Conservation (phyloP, 2,329 filamentous ascomycete species). For the Metarhizium brunneum region DNA sequence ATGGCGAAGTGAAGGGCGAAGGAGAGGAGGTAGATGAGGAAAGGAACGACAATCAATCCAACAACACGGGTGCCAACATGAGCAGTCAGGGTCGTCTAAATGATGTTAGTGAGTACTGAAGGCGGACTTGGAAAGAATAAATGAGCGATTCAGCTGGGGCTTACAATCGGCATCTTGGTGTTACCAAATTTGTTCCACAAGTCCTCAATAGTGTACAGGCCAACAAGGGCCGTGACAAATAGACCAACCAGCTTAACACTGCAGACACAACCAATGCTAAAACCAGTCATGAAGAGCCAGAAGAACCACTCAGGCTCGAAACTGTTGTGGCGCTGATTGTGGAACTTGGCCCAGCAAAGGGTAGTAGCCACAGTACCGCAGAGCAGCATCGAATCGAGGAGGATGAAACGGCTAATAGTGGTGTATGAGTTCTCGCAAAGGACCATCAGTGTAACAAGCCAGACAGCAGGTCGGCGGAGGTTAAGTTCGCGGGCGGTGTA, state of each 20-base stretch:
- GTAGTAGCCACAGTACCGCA: constrained; percentile 98
- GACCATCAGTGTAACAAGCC: constrained; percentile 94
- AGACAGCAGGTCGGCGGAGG: constrained; percentile 77
- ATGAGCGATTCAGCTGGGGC: constrained; percentile 15
- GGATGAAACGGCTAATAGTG: constrained; percentile 95
- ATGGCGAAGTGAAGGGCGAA: constrained; percentile 94
- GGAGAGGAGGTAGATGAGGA: constrained; percentile 89
- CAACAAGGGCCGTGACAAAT: constrained; percentile 90
- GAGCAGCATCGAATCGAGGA: constrained; percentile 96
- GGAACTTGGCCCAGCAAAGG: constrained; percentile 95
- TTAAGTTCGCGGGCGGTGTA: constrained; percentile 88
- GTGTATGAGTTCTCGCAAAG: constrained; percentile 99
- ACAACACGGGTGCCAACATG: constrained; percentile 75
- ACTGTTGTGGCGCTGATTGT: constrained; percentile 73
- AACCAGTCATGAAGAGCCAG: constrained; percentile 86
- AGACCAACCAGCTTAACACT: constrained; percentile 98
- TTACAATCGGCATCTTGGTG: constrained; percentile 75
- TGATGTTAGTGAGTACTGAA: not conserved
- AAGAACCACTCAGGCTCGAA: constrained; percentile 90
- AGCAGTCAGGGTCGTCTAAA: constrained; percentile 53
- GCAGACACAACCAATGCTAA: constrained; percentile 96
- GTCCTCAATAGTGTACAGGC: constrained; percentile 91
- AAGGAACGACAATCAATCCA: constrained; percentile 79
- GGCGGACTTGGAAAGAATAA: constrained; percentile 1
- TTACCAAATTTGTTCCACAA: constrained; percentile 98